Conservation (phyloP, 1,284 basidiomycete genomes). For the Puccinia triticina region DNA sequence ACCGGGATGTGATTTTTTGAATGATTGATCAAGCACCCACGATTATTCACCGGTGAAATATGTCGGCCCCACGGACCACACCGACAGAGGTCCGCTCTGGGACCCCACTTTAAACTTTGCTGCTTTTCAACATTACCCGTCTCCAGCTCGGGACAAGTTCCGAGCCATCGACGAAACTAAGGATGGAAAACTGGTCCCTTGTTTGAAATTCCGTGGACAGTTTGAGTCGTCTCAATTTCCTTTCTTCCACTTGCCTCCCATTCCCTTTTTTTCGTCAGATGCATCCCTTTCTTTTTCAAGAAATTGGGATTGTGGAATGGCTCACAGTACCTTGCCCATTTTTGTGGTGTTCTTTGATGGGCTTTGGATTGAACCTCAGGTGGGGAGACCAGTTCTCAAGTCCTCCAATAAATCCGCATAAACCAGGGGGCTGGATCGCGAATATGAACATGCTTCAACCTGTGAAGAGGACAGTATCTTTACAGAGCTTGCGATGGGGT, state of each 20-base stretch:
- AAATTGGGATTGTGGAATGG: neutral
- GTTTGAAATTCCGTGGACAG: conserved; percentile 46
- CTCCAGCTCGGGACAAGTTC: conserved; percentile 37
- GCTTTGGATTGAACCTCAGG: neutral
- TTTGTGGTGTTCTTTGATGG: conserved; percentile 2
- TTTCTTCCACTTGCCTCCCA: neutral
- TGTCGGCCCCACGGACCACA: conserved; percentile 31
- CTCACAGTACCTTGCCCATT: neutral
- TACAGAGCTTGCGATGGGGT: conserved; percentile 38
- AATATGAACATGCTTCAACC: conserved; percentile 21
- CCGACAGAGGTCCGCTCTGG: conserved; percentile 39
- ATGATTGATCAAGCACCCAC: conserved; percentile 10
- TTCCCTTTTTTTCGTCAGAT: conserved; percentile 5
- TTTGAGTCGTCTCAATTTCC: conserved; percentile 4
- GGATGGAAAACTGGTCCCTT: conserved; percentile 9
- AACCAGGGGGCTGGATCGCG: neutral
- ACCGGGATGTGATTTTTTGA: neutral
- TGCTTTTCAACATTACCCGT: conserved; percentile 41
- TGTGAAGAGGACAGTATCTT: neutral
- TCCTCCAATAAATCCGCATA: neutral
- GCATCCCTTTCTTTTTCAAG: neutral
- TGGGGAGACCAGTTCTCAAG: conserved; percentile 46
- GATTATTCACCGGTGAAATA: conserved; percentile 40
- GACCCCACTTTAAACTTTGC: conserved; percentile 33
- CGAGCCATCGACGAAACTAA: conserved; percentile 6